phyloP scores from a whole-genome alignment of 768 basidiomycete genomes.

The Crucibulum laeve region DNA sequence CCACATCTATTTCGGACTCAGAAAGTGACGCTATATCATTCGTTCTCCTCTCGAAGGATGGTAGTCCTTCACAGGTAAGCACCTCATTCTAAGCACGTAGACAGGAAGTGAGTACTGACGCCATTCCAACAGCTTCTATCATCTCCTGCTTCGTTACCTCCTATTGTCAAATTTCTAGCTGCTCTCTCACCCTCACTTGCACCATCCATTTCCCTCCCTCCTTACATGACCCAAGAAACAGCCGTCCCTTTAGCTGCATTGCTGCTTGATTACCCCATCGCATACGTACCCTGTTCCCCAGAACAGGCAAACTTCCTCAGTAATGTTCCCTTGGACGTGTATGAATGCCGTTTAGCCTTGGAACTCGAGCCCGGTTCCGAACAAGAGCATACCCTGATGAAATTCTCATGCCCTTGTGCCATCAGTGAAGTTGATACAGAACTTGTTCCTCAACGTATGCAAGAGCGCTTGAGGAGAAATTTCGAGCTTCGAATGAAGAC shows the following conservation, averaged over 20 bases:
- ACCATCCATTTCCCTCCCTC: constrained; percentile 23
- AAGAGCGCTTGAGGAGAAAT: constrained; percentile 22
- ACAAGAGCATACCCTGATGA: constrained; percentile 35
- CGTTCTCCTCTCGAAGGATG: background rate
- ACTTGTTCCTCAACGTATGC: constrained; percentile 19
- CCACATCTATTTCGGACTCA: constrained; percentile 8
- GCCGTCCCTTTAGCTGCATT: constrained; percentile 53
- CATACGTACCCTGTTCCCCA: constrained; percentile 33
- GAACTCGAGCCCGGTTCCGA: background rate
- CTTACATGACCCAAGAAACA: constrained; percentile 16
- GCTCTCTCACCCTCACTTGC: background rate
- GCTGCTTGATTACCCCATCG: constrained; percentile 59
- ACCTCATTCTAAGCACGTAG: too few relatives aligned
- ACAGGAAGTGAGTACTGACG: too few relatives aligned
- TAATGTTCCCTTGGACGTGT: constrained; percentile 44
- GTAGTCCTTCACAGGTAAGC: too few relatives aligned
- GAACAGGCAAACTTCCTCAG: constrained; percentile 35
- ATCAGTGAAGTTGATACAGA: constrained; percentile 15
- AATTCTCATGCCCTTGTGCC: constrained; percentile 51
- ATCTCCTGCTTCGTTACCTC: constrained; percentile 1
- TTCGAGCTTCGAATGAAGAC: constrained; percentile 27
- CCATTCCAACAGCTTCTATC: too few relatives aligned
- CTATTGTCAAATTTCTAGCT: constrained; percentile 1
- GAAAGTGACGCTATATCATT: constrained; percentile 3
- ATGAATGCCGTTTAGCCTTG: constrained; percentile 32